phyloP scores from a whole-genome alignment of 257 asterid species.

The Apocynum venetum region DNA sequence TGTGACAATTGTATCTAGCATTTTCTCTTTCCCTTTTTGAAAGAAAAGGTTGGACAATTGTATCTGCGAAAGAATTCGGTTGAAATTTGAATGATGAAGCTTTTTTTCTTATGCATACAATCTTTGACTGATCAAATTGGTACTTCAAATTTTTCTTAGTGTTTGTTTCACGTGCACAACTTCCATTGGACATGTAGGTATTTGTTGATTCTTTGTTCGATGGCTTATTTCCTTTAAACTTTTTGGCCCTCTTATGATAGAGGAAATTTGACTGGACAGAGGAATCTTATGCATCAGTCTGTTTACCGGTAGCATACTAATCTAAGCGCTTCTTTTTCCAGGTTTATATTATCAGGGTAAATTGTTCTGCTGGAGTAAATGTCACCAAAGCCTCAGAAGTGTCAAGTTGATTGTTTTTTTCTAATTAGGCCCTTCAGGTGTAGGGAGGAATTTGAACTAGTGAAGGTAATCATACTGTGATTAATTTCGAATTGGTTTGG shows the following conservation, averaged over 20 bases:
- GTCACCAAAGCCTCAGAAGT: not conserved
- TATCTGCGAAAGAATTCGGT: not conserved
- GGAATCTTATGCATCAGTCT: not conserved
- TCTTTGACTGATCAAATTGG: not conserved
- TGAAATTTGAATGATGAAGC: not conserved
- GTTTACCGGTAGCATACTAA: not conserved
- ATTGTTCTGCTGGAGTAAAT: not conserved
- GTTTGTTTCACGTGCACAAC: not conserved
- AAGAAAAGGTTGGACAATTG: no score
- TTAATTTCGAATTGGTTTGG: not conserved
- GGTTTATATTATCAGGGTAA: slow-evolving; percentile 19
- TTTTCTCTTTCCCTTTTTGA: not conserved
- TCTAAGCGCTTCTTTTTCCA: not conserved
- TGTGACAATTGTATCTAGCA: not conserved
- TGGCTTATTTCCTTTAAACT: not conserved
- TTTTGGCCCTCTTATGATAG: not conserved
- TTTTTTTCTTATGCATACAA: not conserved
- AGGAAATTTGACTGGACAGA: not conserved
- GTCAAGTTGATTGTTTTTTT: not conserved
- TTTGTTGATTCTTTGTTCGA: not conserved
- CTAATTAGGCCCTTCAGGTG: not conserved
- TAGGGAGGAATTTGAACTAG: not conserved
- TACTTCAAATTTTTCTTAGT: not conserved
- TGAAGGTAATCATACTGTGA: not conserved
- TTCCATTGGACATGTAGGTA: not conserved